Conservation (phyloP, 73 alveolate genomes). For the Stentor coeruleus region DNA sequence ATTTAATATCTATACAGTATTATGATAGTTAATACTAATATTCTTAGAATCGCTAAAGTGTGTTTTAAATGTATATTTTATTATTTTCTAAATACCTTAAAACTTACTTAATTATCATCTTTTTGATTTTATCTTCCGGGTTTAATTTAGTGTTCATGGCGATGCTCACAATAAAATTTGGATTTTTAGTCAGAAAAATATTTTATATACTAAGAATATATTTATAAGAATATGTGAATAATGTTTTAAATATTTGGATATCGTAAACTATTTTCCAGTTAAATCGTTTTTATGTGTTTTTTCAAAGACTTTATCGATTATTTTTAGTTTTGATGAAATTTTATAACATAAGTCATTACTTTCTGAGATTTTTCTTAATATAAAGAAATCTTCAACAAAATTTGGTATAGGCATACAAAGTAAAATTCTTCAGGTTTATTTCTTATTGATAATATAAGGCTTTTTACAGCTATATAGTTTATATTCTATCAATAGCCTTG, state of each 20-base stretch:
- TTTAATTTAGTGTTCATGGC: neutral
- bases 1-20: too few relatives aligned
- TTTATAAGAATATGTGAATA: constrained; percentile 35
- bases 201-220: constrained; percentile 39
- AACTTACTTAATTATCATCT: too few relatives aligned
- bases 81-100: too few relatives aligned
- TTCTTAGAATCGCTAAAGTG: too few relatives aligned
- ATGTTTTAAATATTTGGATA: constrained; percentile 41
- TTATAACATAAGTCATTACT: neutral
- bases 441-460: neutral
- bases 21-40: too few relatives aligned
- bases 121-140: too few relatives aligned
- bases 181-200: constrained; percentile 26
- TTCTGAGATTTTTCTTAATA: neutral
- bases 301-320: neutral
- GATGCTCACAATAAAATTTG: constrained; percentile 9
- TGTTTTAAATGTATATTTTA: too few relatives aligned
- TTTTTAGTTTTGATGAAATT: neutral
- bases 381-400: neutral
- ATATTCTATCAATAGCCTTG: neutral
- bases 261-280: constrained; percentile 26
- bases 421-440: neutral
- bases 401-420: neutral
- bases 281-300: neutral
- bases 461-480: neutral